Conservation (phyloP, 2,329 filamentous ascomycete genomes). For the Aspergillus ruber region DNA sequence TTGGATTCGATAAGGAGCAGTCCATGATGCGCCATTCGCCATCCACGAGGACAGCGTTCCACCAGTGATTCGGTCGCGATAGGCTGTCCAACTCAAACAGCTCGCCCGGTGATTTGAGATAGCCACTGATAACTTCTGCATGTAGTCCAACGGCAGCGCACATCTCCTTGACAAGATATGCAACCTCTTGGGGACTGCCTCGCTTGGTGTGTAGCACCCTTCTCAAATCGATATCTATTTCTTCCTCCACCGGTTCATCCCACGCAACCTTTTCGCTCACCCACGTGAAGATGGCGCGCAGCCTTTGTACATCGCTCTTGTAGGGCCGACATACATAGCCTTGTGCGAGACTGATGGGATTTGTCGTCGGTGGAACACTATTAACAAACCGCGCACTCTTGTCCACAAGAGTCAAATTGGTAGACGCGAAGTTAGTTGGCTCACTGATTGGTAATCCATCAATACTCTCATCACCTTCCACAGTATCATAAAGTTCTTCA, state of each 20-base stretch:
- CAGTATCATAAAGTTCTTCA: slow-evolving; percentile 75
- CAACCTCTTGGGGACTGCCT: slow-evolving; percentile 83
- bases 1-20: slow-evolving; percentile 83
- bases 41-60: slow-evolving; percentile 91
- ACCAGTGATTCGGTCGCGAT: slow-evolving; percentile 91
- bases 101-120: slow-evolving; percentile 85
- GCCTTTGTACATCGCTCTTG: slow-evolving; percentile 82
- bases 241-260: slow-evolving; percentile 92
- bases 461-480: slow-evolving; percentile 83
- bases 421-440: slow-evolving; percentile 70
- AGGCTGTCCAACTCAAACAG: slow-evolving; percentile 70
- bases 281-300: slow-evolving; percentile 96
- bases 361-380: slow-evolving; percentile 74
- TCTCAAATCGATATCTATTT: slow-evolving; percentile 67
- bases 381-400: slow-evolving; percentile 91
- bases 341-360: slow-evolving; percentile 74
- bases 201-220: slow-evolving; percentile 78
- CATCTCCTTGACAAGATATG: slow-evolving; percentile 84
- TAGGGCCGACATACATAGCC: slow-evolving; percentile 92
- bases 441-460: slow-evolving; percentile 78
- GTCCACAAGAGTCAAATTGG: slow-evolving; percentile 82
- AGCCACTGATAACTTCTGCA: slow-evolving; percentile 80
- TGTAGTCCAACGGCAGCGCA: slow-evolving; percentile 82
- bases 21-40: slow-evolving; percentile 96
- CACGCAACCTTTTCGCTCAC: slow-evolving; percentile 89